A percentile compares a stretch with the other conserved stretches of the same genome.
phyloP scores from a whole-genome alignment of 2,329 filamentous ascomycete genomes.

The Penicillium brasilianum region DNA sequence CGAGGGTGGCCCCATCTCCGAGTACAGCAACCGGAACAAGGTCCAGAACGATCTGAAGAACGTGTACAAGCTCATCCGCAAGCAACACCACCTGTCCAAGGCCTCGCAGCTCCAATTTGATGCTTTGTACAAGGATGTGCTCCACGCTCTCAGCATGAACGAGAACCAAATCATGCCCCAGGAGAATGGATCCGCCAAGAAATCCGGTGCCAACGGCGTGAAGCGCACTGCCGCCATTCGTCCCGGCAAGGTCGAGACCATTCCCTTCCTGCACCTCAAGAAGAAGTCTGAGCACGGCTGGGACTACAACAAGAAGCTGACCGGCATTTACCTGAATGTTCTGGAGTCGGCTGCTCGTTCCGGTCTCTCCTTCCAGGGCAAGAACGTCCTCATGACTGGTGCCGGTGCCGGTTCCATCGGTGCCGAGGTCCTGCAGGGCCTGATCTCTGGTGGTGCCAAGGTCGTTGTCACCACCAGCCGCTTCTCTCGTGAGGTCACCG shows the following conservation, averaged over 20 bases:
- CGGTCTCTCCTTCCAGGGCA: conserved; percentile 90
- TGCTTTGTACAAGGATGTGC: conserved; percentile 88
- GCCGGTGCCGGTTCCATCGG: conserved; percentile 97
- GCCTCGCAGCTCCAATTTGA: conserved; percentile 96
- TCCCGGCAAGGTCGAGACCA: conserved; percentile 89
- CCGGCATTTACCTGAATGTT: conserved; percentile 87
- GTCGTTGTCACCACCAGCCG: conserved; percentile 96
- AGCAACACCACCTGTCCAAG: conserved; percentile 97
- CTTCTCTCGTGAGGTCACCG: conserved; percentile 95
- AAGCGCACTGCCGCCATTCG: conserved; percentile 61
- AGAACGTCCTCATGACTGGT: conserved; percentile 97
- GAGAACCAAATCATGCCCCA: conserved; percentile 95
- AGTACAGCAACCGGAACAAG: conserved; percentile 97
- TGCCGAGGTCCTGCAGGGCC: conserved; percentile 91
- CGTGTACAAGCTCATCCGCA: conserved; percentile 97
- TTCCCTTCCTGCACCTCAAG: conserved; percentile 97
- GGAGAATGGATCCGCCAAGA: conserved; percentile 71
- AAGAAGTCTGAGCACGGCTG: conserved; percentile 95
- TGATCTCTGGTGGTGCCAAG: conserved; percentile 95
- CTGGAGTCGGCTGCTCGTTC: conserved; percentile 84
- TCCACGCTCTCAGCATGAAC: conserved; percentile 95
- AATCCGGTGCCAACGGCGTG: conserved; percentile 58
- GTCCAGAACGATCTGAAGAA: conserved; percentile 93
- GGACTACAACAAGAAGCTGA: conserved; percentile 99
- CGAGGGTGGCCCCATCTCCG: conserved; percentile 95